A percentile compares a stretch with the other conserved stretches of the same genome.
These are phyloP conservation scores for Amphibolis antarctica DNA, from an alignment of 106 monocot genomes.

Conservation along the genomic window DNA sequence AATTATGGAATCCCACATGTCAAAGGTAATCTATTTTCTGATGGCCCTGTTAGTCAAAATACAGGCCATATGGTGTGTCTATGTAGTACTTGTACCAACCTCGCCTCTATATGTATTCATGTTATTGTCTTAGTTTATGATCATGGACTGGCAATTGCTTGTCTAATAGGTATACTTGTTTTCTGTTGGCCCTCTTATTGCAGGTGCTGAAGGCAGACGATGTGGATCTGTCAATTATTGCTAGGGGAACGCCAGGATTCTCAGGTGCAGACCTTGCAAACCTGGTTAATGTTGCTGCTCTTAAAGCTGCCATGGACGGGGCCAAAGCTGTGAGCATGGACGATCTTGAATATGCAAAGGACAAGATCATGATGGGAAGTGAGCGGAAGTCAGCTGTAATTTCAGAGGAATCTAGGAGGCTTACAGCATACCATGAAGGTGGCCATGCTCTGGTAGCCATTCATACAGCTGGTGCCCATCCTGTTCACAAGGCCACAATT, in stretches of 20 bases:
- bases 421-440: conserved; percentile 95
- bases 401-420: conserved; percentile 64
- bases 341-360: conserved; percentile 93
- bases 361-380: conserved; percentile 99
- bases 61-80: no score
- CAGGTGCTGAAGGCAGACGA: conserved; percentile 84
- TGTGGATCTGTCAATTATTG: conserved; percentile 84
- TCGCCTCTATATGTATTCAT: no score
- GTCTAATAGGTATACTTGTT: not conserved
- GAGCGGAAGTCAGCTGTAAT: conserved; percentile 96
- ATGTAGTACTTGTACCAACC: no score
- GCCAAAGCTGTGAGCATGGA: conserved; percentile 82
- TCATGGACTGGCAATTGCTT: no score
- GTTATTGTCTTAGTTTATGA: no score
- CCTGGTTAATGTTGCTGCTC: conserved; percentile 81
- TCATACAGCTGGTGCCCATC: conserved; percentile 75
- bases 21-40: conserved; percentile 48
- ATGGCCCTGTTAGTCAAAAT: not conserved
- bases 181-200: not conserved
- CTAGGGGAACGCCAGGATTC: conserved; percentile 93
- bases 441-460: conserved; percentile 96
- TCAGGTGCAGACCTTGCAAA: conserved; percentile 98
- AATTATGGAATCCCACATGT: conserved; percentile 93
- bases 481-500: conserved; percentile 93
- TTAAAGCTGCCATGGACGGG: conserved; percentile 99